Evolutionary conservation across 1,284 basidiomycete species (phyloP).

Genomic region (Ceratobasidium sp.): DNA sequence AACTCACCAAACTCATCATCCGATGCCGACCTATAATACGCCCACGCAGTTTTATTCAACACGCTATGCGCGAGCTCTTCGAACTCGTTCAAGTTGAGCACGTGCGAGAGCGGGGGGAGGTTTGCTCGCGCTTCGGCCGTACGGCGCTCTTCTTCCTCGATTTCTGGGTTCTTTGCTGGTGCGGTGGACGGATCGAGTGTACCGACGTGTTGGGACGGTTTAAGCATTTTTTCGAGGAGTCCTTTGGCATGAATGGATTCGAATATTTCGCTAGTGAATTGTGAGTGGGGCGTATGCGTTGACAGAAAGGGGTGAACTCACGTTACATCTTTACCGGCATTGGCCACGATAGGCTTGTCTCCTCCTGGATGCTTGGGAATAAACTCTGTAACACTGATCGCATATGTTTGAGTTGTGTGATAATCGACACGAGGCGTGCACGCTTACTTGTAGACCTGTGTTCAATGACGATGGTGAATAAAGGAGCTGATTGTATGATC

Average conservation of each 20-base stretch:
- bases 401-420: background rate
- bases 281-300: background rate
- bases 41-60: constrained; percentile 57
- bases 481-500: background rate
- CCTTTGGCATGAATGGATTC: constrained; percentile 57
- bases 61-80: constrained; percentile 57
- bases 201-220: constrained; percentile 53
- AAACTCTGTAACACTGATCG: constrained; percentile 61
- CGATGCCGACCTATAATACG: constrained; percentile 57
- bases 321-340: constrained; percentile 83
- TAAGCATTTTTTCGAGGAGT: constrained; percentile 55
- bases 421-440: too few species aligned
- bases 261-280: constrained; percentile 31
- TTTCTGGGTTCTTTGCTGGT: constrained; percentile 47
- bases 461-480: background rate
- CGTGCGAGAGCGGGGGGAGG: constrained; percentile 54
- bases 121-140: constrained; percentile 52
- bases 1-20: constrained; percentile 55
- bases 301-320: constrained; percentile 14
- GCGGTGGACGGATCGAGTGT: constrained; percentile 57
- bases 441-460: constrained; percentile 44
- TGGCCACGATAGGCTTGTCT: constrained; percentile 76
- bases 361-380: constrained; percentile 80
- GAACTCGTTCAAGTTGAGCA: constrained; percentile 58
- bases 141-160: constrained; percentile 54